Evolutionary conservation across 441 rosid genomes (phyloP).

Genomic region (Erodium moschatum): DNA sequence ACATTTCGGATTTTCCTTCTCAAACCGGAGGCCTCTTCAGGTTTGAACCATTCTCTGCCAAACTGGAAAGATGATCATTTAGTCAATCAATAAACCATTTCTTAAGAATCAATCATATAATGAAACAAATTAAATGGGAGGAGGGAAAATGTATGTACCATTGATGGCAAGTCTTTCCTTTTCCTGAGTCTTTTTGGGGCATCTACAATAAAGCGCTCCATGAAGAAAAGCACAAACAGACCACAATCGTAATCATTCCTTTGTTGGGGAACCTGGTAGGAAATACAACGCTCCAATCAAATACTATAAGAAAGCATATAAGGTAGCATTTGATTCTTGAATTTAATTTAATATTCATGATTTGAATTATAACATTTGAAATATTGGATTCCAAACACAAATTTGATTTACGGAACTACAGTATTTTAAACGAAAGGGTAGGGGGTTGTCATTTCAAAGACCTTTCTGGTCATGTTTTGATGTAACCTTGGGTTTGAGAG

Average conservation of each 20-base stretch:
- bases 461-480: too few species aligned
- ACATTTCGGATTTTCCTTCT: constrained; percentile 50
- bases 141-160: constrained; percentile 37
- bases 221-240: constrained; percentile 76
- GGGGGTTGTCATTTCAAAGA: too few species aligned
- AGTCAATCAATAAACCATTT: background rate
- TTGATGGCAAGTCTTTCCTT: constrained; percentile 49
- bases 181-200: constrained; percentile 72
- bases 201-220: constrained; percentile 74
- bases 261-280: constrained; percentile 84
- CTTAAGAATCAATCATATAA: background rate
- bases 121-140: too few species aligned
- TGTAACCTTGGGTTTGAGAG: too few species aligned
- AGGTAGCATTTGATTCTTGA: background rate
- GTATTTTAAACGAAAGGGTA: background rate
- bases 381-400: too few species aligned
- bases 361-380: background rate
- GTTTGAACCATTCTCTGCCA: constrained; percentile 78
- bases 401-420: background rate
- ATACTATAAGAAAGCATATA: background rate
- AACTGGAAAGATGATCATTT: constrained; percentile 36
- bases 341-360: background rate
- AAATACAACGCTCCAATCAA: constrained; percentile 12
- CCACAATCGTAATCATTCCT: constrained; percentile 91
- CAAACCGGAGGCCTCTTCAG: constrained; percentile 77